Base-by-base conservation (phyloP, 345 rosid species). In the Conringia planisiliqua region DNA sequence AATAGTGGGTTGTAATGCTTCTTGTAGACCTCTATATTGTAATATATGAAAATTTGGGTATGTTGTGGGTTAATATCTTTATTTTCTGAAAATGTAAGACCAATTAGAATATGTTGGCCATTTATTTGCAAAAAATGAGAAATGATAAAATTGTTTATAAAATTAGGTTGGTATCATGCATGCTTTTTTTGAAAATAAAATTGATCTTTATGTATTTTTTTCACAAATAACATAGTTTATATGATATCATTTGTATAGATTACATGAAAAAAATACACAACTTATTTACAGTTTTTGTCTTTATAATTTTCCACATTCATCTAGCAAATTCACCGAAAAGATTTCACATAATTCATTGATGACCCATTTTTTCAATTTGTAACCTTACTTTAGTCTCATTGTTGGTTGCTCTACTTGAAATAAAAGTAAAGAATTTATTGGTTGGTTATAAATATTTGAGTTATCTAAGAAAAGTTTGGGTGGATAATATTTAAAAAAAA, bases 11-110 rank as follows among this genome's bases (percentile, higher is more conserved):
- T 62, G 70, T 52, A 76, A 68, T 76, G 64, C 73, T 32, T 60
- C 64, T 52, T 76, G 65, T 62, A 62, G 75, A 52, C 58, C 26
- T 61, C 6, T 43, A 22, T 42, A 22, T 52, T 76, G 74, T 68
- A 40, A 55, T 77, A 43, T 70, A 38, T 65, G 11, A 48, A 39
- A 30, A 18, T 64, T 7, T 64, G 47, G 32, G 22, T 55, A 55
- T 27, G 33, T 9, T 56, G 33, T 52, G 69, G 56, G 59, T 60
- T 39, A n/a, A 40, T 17, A 16, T 65, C 1, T 32, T 55, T 24
- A n/a, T 18, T 55, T 48, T 22, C 9, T 22, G 60, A 11, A 24
- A 10, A 22, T 12, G 20, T 38, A 3, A 36, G 8, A 60, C 22
- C 30, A 61, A 51, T 51, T 51, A 3, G 5, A 4, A 39, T 3